Base-by-base conservation (phyloP, 2,329 filamentous ascomycete species). In the Diaporthe sp. region DNA sequence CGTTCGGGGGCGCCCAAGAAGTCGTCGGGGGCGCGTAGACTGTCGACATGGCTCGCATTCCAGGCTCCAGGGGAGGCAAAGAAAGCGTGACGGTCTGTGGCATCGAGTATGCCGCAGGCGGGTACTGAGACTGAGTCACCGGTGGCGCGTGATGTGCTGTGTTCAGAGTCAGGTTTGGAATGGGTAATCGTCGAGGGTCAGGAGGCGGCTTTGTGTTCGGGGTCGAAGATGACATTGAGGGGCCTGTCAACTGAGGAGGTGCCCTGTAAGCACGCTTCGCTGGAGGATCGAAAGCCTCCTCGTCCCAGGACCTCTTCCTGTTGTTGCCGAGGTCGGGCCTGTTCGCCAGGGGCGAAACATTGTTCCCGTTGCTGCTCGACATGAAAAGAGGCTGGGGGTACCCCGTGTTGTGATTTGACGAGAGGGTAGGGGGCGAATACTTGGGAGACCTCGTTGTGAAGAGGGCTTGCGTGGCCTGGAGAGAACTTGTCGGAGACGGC, bases 21-120 rank as follows among this genome's bases (percentile, higher is more conserved):
- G 82, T 81, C 1, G 91, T 86, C 15, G 87, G 85, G 17, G 88
- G 88, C 44, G 92, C 89, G 82, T 94, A 98, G 2, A 95, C 93
- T 25, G 94, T 91, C 9, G 93, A 90, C 92, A 98, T 96, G 12
- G 95, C 91, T 67, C 94, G 91, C 49, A 89, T 84, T n/a, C 88
- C 87, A 17, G 89, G 86, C 20, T 89, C 89, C 22, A 94, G 83
- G 3, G 92, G 90, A 20, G 93, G 92, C 13, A 94, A 86, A 31
- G 93, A 92, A 31, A 92, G 85, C 8, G 84, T 81, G 28, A 47
- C 65, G 61, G 84, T 81, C 39, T 77, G 75, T 34, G 47, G 60
- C 37, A 70, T 58, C 15, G 76, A 60, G 77, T 86, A 89, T 55
- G 84, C 82, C 53, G 85, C 79, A 25, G 81, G 75, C 13, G 84